Evolutionary conservation across 306 rosid species (phyloP).

Genomic region (Rubus parviflorus): DNA sequence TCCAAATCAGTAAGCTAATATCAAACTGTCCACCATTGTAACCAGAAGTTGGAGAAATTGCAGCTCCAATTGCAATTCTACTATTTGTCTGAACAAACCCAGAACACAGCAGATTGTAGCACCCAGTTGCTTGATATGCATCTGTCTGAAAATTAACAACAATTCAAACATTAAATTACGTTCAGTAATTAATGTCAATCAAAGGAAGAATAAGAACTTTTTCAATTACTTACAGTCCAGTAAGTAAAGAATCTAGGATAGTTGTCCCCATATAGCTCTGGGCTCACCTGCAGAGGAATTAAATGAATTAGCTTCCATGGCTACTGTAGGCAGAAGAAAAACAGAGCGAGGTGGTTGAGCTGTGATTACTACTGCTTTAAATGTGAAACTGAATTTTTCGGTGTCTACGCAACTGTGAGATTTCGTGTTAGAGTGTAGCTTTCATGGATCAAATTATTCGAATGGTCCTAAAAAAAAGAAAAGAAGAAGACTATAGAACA

Average conservation of each 20-base stretch:
- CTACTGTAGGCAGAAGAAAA: slow-evolving; percentile 15
- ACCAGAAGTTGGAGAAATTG: slow-evolving; percentile 87
- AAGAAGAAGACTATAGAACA: background rate
- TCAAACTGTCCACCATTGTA: slow-evolving; percentile 84
- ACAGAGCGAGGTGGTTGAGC: slow-evolving; percentile 42
- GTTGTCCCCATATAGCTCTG: slow-evolving; percentile 92
- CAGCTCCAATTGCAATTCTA: slow-evolving; percentile 91
- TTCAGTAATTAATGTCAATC: background rate
- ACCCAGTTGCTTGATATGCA: slow-evolving; percentile 97
- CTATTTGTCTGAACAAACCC: slow-evolving; percentile 93
- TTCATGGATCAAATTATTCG: slow-evolving; percentile 7
- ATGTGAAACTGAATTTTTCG: slow-evolving; percentile 27
- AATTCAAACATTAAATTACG: background rate
- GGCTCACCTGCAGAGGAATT: slow-evolving; percentile 74
- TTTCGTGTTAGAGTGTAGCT: slow-evolving; percentile 16
- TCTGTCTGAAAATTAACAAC: slow-evolving; percentile 58
- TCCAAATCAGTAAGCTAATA: slow-evolving; percentile 86
- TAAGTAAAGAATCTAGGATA: slow-evolving; percentile 94
- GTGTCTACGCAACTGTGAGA: background rate
- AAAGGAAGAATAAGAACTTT: slow-evolving; percentile 20
- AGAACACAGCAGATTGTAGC: slow-evolving; percentile 86
- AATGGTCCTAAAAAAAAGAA: background rate
- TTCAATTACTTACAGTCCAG: slow-evolving; percentile 77
- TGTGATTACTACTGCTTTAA: slow-evolving; percentile 35
- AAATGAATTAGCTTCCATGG: slow-evolving; percentile 40